Conservation (phyloP, 2,329 filamentous ascomycete genomes). For the Phyllachora maydis region DNA sequence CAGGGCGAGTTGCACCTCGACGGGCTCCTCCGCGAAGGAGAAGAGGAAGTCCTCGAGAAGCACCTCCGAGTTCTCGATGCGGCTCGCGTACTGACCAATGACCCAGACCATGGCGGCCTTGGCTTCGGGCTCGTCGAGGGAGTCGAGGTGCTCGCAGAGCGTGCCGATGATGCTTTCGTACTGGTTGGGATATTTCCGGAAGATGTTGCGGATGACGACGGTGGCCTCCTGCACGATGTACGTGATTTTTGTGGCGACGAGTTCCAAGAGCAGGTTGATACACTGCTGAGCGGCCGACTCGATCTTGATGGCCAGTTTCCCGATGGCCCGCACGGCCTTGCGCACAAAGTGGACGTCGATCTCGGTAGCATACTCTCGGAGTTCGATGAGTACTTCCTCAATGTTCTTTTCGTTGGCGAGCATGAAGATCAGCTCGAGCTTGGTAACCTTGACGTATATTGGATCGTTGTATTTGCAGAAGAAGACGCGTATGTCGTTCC, state of each 20-base stretch:
- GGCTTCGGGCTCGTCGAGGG: constrained; percentile 88
- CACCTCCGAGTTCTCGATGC: constrained; percentile 91
- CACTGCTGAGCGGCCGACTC: constrained; percentile 80
- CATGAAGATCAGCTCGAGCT: constrained; percentile 98
- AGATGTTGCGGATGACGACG: constrained; percentile 96
- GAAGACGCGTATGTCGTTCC: constrained; percentile 95
- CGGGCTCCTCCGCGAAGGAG: constrained; percentile 80
- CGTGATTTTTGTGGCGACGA: constrained; percentile 93
- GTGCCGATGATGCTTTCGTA: constrained; percentile 96
- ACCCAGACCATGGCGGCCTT: constrained; percentile 99
- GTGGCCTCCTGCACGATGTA: constrained; percentile 99
- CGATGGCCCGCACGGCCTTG: constrained; percentile 91
- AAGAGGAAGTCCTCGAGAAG: constrained; percentile 89
- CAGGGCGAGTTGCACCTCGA: constrained; percentile 86
- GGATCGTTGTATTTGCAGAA: constrained; percentile 99
- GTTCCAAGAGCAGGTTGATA: constrained; percentile 78
- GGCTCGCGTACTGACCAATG: constrained; percentile 91
- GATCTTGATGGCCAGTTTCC: constrained; percentile 97
- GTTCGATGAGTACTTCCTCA: constrained; percentile 77
- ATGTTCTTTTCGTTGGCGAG: constrained; percentile 91
- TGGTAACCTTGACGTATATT: constrained; percentile 98
- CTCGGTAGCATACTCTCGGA: constrained; percentile 92
- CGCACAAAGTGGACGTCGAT: constrained; percentile 98
- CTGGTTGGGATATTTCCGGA: constrained; percentile 96
- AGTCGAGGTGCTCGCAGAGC: constrained; percentile 89